Evolutionary conservation across 805 yeast species (phyloP), one percentile per base, ranked within the genome.

Genomic region (Nakazawaea wyomingensis): DNA sequence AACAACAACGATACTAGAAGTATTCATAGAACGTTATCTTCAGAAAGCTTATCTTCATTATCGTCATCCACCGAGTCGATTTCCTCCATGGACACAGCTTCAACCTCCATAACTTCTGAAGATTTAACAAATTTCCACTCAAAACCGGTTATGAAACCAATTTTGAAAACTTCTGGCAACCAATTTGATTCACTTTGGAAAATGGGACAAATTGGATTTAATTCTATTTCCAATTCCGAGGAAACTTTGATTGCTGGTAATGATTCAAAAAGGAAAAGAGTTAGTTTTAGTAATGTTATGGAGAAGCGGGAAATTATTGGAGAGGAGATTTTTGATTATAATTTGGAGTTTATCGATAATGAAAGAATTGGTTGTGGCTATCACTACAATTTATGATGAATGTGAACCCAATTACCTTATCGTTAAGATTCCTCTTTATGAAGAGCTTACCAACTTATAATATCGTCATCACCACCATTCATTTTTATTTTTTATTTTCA

Each of bases 271-370:
- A 56, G 47, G 34, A 59, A 63, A 45, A 60, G 55, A 35, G 77
- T 73, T 6, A 62, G 66, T 32, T 73, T 73, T 50, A 64, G 62
- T 46, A 59, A 56, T 50, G 62, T 66, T 27, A 64, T 72, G 39
- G 68, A 64, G 42, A 63, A 71, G 6, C 60, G 78, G 44, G 76
- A 72, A 50, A 65, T 68, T 31, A 59, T 71, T 43, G 71, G 68
- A 45, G 73, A 69, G 17, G 61, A 61, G 22, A 57, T 65, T 21
- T 61, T 65, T 46, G 77, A 72, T 51, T 70, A 68, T 50, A 47
- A 49, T 14, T 47, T 44, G n/a, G 43, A 39, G 24, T 44, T 44
- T 37, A 66, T 44, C 33, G 44, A 44, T 33, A 40, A 40, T 18
- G 47, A 44, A 24, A 34, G 43, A 18, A 19, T 44, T 20, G 47